These are phyloP conservation scores for Trichoderma polysporum DNA, from an alignment of 2,329 filamentous ascomycete species.

Conservation along the genomic window DNA sequence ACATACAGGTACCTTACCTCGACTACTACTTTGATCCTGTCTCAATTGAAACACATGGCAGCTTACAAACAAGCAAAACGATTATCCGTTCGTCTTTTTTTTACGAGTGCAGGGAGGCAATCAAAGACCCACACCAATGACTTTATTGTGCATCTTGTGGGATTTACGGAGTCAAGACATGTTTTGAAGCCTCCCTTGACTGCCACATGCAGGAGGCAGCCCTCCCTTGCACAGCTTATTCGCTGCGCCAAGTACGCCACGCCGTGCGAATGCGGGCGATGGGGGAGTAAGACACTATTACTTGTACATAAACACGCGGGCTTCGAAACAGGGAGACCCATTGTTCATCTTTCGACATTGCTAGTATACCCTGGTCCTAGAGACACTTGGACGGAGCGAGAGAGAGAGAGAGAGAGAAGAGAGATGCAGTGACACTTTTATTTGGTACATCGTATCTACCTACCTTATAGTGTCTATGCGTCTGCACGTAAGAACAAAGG, in stretches of 20 bases:
- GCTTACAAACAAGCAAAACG: neutral
- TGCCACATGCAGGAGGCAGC: slow-evolving; percentile 3
- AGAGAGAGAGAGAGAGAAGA: too few relatives aligned
- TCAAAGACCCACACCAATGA: slow-evolving; percentile 5
- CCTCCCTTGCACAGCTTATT: neutral
- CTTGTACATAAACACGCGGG: neutral
- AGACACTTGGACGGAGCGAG: neutral
- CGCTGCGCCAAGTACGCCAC: neutral
- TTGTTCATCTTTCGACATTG: neutral
- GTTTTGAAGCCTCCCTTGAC: neutral
- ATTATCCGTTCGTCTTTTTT: neutral
- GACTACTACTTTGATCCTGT: neutral
- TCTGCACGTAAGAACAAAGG: neutral
- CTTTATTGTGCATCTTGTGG: neutral
- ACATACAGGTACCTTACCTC: neutral
- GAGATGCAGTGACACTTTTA: neutral
- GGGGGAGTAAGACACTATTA: neutral
- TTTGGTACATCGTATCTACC: neutral
- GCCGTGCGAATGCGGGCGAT: neutral
- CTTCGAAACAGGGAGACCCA: slow-evolving; percentile 2
- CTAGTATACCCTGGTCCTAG: neutral
- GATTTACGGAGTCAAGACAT: neutral
- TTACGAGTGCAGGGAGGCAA: neutral
- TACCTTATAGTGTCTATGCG: neutral
- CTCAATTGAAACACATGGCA: neutral